Percentiles rank a stretch among this genome's conserved stretches.
These are phyloP conservation scores for Pleurotus tuoliensis DNA, from an alignment of 768 basidiomycete species.

Conservation along the genomic window DNA sequence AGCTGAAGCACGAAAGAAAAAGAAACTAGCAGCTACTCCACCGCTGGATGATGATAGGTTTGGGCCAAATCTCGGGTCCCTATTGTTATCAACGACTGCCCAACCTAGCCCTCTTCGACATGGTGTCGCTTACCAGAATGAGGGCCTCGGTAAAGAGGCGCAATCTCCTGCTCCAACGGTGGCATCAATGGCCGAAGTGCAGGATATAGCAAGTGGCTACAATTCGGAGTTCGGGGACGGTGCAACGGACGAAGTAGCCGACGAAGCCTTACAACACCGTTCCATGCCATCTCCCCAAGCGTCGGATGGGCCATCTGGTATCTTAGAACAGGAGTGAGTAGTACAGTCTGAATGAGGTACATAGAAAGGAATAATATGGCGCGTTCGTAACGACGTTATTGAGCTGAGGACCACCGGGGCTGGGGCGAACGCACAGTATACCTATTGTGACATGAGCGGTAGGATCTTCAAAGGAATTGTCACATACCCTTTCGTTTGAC, in stretches of 20 bases:
- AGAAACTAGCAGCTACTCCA: constrained; percentile 31
- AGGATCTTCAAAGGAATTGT: constrained; percentile 1
- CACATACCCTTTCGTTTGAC: constrained; percentile 73
- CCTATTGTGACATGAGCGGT: constrained; percentile 20
- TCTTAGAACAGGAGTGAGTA: background rate
- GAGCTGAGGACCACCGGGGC: constrained; percentile 19
- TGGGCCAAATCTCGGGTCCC: constrained; percentile 7
- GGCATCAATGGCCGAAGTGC: constrained; percentile 45
- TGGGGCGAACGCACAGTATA: constrained; percentile 41
- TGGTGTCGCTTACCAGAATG: constrained; percentile 33
- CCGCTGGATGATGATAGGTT: constrained; percentile 19
- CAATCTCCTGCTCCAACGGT: constrained; percentile 50
- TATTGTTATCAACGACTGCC: constrained; percentile 10
- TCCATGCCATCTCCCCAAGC: background rate
- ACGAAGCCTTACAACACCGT: background rate
- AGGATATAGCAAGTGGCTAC: constrained; percentile 49
- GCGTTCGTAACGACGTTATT: background rate
- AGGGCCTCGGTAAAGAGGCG: constrained; percentile 27
- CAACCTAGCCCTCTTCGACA: constrained; percentile 41
- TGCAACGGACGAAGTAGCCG: constrained; percentile 12
- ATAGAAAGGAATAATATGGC: background rate
- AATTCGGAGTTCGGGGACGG: constrained; percentile 46
- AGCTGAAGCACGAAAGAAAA: constrained; percentile 47
- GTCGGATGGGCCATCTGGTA: background rate
- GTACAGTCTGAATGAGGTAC: no score